phyloP scores from a whole-genome alignment of 306 rosid genomes.

The Canavalia gladiata region DNA sequence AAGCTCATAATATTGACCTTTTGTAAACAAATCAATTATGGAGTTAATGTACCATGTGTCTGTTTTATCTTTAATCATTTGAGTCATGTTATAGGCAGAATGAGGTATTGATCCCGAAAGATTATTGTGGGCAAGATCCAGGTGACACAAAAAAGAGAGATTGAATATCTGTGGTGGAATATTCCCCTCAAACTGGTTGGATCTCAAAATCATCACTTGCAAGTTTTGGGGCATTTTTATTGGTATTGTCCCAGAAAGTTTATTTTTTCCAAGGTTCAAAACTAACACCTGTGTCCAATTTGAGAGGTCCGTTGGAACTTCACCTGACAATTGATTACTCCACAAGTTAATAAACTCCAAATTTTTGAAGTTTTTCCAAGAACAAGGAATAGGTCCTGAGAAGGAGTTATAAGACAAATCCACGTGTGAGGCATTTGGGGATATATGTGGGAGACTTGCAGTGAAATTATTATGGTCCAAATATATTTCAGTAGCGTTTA shows the following conservation, averaged over 20 bases:
- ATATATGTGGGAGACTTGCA: slow-evolving; percentile 18
- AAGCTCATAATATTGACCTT: background rate
- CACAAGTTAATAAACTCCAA: background rate
- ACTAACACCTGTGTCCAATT: background rate
- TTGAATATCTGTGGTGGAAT: slow-evolving; percentile 12
- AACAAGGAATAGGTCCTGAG: background rate
- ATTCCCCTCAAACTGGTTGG: background rate
- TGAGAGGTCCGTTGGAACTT: background rate
- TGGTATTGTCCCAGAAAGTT: background rate
- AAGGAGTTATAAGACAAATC: slow-evolving; percentile 16
- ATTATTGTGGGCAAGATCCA: slow-evolving; percentile 11
- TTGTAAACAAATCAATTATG: background rate
- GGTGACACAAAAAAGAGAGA: background rate
- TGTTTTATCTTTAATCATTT: background rate
- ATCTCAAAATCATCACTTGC: background rate
- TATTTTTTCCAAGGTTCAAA: background rate
- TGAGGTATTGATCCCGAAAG: background rate
- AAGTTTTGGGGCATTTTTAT: background rate
- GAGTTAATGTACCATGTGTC: no score
- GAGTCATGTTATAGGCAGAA: background rate
- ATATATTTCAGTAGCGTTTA: background rate
- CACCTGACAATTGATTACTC: background rate
- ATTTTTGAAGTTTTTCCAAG: background rate
- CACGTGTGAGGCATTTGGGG: fast-evolving
- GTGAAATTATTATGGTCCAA: background rate